Evolutionary conservation across 225 moss, liverwort and hornwort genomes (phyloP), one percentile per base, ranked within the genome.

Genomic region (Bryoerythrophyllum caledonicum): DNA sequence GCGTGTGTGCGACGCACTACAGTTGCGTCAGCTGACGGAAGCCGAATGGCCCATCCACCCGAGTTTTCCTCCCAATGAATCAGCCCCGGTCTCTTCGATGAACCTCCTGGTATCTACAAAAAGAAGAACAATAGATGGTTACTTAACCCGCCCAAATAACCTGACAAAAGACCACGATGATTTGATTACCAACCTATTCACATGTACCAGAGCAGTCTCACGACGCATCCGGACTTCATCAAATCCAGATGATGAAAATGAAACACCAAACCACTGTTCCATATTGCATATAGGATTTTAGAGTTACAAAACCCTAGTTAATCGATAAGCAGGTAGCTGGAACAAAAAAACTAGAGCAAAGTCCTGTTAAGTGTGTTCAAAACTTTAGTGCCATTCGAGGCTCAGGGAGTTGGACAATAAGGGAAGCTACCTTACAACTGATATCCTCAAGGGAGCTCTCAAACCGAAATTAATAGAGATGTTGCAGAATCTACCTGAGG

Each of bases 1-100:
- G 90, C 67, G 17, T 86, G 82, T 25, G 94, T 94, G 79, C 92
- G 86, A 48, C 94, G 92, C 19, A 97, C 94, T 7, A 99, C 83
- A 16, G 80, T 77, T 48, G 97, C 93, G 71, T 99, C 94, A 19
- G 91, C 87, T 65, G 93, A 86, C 3, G 94, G 93, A 25, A 94
- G 77, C 63, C 85, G 85, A 57, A 89, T 78, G 9, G 93, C 94
- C 91, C 93, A 99, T 38, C 91, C 91, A 49, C 89, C 81, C 10
- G 93, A 81, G 72, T 84, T 91, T 57, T 85, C 83, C 77, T 99
- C 93, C 82, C 88, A 99, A 56, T 88, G 89, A 37, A 89, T 78
- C 73, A 85, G 41, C 67, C 90, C 86, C 38, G 90, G 73, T 66
- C 77, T 93, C 82, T 90, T 90, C 75, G 76, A 51, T n/a, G 82